These are phyloP conservation scores for Cryptococcus sp. DNA, from an alignment of 1,284 basidiomycete genomes.

Conservation along the genomic window DNA sequence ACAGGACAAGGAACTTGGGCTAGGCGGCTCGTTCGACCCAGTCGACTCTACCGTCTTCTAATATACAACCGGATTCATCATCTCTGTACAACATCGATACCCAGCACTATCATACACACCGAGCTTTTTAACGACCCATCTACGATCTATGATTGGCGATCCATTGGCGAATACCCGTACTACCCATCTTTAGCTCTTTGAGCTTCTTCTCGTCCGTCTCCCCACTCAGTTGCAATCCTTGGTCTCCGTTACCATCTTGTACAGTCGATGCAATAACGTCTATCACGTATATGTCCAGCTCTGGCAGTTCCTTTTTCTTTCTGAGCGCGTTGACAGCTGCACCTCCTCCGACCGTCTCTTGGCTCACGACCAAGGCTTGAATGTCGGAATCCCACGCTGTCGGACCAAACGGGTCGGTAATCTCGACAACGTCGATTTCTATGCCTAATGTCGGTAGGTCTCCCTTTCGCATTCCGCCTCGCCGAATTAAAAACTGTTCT, in stretches of 20 bases:
- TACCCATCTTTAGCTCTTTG: conserved; percentile 78
- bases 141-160: conserved; percentile 45
- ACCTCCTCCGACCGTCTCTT: conserved; percentile 74
- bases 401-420: conserved; percentile 79
- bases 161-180: conserved; percentile 81
- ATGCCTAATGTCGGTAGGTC: neutral
- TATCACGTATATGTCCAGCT: conserved; percentile 67
- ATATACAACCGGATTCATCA: too few species aligned
- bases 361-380: conserved; percentile 78
- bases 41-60: too few species aligned
- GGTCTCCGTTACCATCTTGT: neutral
- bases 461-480: neutral
- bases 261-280: conserved; percentile 68
- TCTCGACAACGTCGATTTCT: conserved; percentile 56
- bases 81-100: conserved; percentile 2
- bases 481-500: conserved; percentile 10
- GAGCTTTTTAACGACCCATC: neutral
- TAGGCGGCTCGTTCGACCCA: neutral
- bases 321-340: conserved; percentile 42
- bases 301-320: conserved; percentile 49
- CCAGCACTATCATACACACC: conserved; percentile 5
- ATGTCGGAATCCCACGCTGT: conserved; percentile 77
- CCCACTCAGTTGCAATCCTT: conserved; percentile 42
- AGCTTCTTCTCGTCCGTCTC: conserved; percentile 61
- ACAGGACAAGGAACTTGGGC: conserved; percentile 9